A percentile compares a stretch with the other conserved stretches of the same genome.
Conservation (phyloP, 2,329 filamentous ascomycete species). For the Aureobasidium mangrovei region DNA sequence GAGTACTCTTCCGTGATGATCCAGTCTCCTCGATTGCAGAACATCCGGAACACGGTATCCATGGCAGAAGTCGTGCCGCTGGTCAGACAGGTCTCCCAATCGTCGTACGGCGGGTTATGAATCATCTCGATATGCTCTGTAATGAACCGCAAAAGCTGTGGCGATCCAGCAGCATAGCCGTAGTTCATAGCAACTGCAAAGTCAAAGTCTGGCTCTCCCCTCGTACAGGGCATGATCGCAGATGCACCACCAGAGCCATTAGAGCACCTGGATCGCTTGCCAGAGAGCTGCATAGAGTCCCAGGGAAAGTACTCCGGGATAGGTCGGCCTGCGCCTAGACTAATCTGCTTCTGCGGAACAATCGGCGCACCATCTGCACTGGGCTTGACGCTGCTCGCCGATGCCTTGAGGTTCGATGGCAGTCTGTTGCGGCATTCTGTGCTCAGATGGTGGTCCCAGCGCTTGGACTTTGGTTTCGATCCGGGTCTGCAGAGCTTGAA, state of each 20-base stretch:
- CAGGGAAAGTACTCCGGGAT: conserved; percentile 16
- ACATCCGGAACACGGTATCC: conserved; percentile 24
- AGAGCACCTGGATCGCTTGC: not conserved
- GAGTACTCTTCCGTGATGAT: conserved; percentile 22
- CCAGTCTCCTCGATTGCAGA: conserved; percentile 23
- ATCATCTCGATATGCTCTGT: conserved; percentile 24
- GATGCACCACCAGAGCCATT: not conserved
- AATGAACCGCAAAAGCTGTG: conserved; percentile 22
- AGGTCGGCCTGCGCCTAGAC: conserved; percentile 13
- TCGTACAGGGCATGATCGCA: conserved; percentile 1
- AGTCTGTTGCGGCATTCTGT: conserved; percentile 6
- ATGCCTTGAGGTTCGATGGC: conserved; percentile 3
- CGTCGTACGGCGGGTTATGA: conserved; percentile 25
- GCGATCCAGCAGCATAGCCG: conserved; percentile 21
- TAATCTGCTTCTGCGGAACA: conserved; percentile 4
- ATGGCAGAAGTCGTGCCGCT: conserved; percentile 26
- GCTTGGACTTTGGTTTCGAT: not conserved
- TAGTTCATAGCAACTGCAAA: conserved; percentile 23
- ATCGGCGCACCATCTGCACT: not conserved
- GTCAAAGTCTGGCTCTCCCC: conserved; percentile 15
- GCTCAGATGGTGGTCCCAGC: conserved; percentile 6
- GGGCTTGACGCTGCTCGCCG: conserved; percentile 3
- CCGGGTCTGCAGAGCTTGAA: conserved; percentile 2
- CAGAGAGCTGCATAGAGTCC: conserved; percentile 12
- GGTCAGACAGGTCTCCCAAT: conserved; percentile 25